Evolutionary conservation across 2,329 filamentous ascomycete genomes (phyloP).

Genomic region (Colletotrichum cuscutae): DNA sequence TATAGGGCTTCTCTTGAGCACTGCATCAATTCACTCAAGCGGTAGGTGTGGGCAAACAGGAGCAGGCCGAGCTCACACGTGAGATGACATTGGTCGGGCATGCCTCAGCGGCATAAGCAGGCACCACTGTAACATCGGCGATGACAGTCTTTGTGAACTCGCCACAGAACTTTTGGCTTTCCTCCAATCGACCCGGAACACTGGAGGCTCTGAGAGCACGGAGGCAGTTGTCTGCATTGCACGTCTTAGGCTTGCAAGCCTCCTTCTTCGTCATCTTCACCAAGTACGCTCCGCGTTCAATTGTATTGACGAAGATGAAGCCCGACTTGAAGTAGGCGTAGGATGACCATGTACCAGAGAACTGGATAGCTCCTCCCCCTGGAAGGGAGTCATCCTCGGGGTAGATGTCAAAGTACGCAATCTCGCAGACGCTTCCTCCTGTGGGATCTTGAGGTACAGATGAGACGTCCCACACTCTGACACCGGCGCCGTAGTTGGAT

Average conservation of each 20-base stretch:
- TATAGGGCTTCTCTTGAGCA: no score
- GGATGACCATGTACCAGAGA: constrained; percentile 55
- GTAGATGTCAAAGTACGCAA: constrained; percentile 58
- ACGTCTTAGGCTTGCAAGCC: constrained; percentile 37
- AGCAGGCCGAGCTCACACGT: constrained; percentile 39
- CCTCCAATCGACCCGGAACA: constrained; percentile 36
- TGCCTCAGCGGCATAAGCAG: constrained; percentile 35
- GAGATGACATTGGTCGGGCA: constrained; percentile 38
- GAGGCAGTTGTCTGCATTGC: constrained; percentile 39
- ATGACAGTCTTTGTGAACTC: constrained; percentile 36
- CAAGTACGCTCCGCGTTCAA: constrained; percentile 53
- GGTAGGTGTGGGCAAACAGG: constrained; percentile 38
- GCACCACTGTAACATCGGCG: constrained; percentile 37
- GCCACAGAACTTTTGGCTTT: constrained; percentile 38
- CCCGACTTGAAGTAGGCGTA: constrained; percentile 56
- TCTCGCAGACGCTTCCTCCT: constrained; percentile 52
- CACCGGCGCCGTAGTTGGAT: constrained; percentile 57
- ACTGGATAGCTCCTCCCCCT: constrained; percentile 47
- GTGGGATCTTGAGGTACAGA: constrained; percentile 46
- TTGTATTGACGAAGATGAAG: constrained; percentile 54
- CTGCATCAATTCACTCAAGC: not conserved
- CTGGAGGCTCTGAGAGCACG: constrained; percentile 35
- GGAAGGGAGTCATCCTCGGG: constrained; percentile 57
- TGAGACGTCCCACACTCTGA: constrained; percentile 48
- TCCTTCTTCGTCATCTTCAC: constrained; percentile 46